phyloP scores from a whole-genome alignment of 768 basidiomycete species.

The Serpula lacrymans region DNA sequence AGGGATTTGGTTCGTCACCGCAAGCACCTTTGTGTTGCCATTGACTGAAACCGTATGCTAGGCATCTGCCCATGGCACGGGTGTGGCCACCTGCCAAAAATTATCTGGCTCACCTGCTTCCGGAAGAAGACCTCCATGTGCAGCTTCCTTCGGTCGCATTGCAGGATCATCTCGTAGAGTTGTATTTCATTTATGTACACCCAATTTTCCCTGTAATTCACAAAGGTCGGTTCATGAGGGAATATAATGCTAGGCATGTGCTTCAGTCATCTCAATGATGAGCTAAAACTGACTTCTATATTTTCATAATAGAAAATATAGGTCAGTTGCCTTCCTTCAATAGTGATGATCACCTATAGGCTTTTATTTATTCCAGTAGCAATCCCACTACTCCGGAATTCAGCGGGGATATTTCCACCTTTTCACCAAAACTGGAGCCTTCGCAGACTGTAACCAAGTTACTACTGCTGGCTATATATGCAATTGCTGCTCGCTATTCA shows the following conservation, averaged over 20 bases:
- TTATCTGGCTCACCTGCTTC: conserved; percentile 31
- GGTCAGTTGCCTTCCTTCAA: conserved; percentile 10
- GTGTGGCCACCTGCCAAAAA: conserved; percentile 65
- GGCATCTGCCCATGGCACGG: conserved; percentile 71
- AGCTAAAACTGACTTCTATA: conserved; percentile 2
- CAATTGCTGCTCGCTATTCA: conserved; percentile 74
- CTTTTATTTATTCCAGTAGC: conserved; percentile 29
- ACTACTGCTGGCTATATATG: conserved; percentile 76
- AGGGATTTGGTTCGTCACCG: conserved; percentile 55
- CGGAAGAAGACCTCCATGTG: conserved; percentile 43
- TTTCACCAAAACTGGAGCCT: conserved; percentile 35
- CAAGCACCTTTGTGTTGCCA: conserved; percentile 11
- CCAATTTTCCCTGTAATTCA: conserved; percentile 82
- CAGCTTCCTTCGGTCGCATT: conserved; percentile 56
- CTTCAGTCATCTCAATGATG: neutral
- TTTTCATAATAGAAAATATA: conserved; percentile 20
- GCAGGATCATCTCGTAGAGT: conserved; percentile 65
- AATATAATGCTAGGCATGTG: conserved; percentile 52
- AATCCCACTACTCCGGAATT: conserved; percentile 32
- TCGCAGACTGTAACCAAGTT: conserved; percentile 66
- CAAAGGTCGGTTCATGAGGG: conserved; percentile 62
- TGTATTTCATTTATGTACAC: conserved; percentile 84
- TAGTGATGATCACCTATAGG: conserved; percentile 13
- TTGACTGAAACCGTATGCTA: conserved; percentile 24
- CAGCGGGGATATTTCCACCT: conserved; percentile 9